A percentile compares a stretch with the other conserved stretches of the same genome.
Conservation (phyloP, 2,329 filamentous ascomycete species). For the Colletotrichum brevisporum region DNA sequence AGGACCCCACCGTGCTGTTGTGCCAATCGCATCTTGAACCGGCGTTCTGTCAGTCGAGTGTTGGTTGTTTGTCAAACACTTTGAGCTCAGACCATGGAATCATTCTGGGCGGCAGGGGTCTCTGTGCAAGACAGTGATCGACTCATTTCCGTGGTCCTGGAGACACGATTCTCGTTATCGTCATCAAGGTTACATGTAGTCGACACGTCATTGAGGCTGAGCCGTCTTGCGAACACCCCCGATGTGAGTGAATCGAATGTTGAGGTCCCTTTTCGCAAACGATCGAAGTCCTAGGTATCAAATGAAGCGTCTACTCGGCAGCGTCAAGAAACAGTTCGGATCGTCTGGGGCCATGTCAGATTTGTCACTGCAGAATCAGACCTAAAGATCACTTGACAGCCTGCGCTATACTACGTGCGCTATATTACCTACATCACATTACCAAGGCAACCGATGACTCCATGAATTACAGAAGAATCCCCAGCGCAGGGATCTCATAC, state of each 20-base stretch:
- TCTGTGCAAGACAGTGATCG: neutral
- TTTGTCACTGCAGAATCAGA: too few relatives aligned
- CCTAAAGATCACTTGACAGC: too few relatives aligned
- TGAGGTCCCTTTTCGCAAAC: too few relatives aligned
- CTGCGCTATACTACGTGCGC: too few relatives aligned
- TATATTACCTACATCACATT: too few relatives aligned
- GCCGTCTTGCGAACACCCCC: neutral
- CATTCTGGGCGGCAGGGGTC: neutral
- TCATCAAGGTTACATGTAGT: neutral
- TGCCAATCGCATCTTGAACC: conserved; percentile 33
- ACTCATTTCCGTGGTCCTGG: neutral
- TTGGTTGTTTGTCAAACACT: neutral
- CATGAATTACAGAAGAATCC: too few relatives aligned
- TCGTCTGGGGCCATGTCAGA: too few relatives aligned
- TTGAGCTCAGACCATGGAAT: neutral
- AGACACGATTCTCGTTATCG: conserved; percentile 10
- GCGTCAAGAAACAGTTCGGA: too few relatives aligned
- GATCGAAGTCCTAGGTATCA: too few relatives aligned
- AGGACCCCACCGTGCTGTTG: conserved; percentile 6
- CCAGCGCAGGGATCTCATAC: too few relatives aligned
- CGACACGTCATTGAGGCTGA: neutral
- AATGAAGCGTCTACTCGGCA: too few relatives aligned
- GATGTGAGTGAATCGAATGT: neutral
- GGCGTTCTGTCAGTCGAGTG: conserved; percentile 12
- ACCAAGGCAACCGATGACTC: too few relatives aligned